phyloP scores from a whole-genome alignment of 345 rosid genomes.

The Theobroma cacao region DNA sequence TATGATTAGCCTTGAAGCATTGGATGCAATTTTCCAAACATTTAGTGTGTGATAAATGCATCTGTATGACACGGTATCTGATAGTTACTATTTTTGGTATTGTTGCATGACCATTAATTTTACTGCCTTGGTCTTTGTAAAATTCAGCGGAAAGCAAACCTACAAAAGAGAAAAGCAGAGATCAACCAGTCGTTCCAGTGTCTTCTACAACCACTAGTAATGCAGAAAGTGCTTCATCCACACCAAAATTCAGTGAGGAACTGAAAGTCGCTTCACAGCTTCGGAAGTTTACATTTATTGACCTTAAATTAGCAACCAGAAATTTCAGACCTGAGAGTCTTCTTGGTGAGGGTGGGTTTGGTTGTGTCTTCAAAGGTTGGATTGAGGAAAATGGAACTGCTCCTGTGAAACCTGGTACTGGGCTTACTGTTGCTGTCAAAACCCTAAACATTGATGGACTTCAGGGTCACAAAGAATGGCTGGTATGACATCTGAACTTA shows the following conservation, averaged over 20 bases:
- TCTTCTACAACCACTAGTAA: slow-evolving; percentile 42
- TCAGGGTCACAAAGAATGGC: slow-evolving; percentile 99
- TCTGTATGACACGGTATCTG: background rate
- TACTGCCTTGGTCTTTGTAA: slow-evolving; percentile 12
- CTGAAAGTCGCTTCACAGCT: slow-evolving; percentile 68
- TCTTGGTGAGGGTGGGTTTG: slow-evolving; percentile 92
- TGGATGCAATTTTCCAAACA: background rate
- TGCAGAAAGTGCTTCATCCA: slow-evolving; percentile 54
- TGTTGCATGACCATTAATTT: background rate
- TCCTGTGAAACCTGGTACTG: slow-evolving; percentile 88
- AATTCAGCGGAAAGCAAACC: slow-evolving; percentile 41
- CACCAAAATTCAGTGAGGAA: slow-evolving; percentile 64
- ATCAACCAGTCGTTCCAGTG: slow-evolving; percentile 41
- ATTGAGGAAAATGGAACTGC: slow-evolving; percentile 89
- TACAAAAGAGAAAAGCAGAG: slow-evolving; percentile 34
- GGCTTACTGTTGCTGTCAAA: slow-evolving; percentile 88
- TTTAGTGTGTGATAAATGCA: background rate
- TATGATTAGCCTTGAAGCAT: background rate
- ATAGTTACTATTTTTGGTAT: background rate
- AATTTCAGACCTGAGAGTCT: slow-evolving; percentile 86
- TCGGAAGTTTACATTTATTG: slow-evolving; percentile 63
- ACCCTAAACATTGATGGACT: slow-evolving; percentile 91
- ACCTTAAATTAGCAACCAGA: slow-evolving; percentile 74
- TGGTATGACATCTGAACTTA: slow-evolving; percentile 42
- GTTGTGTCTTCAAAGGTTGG: slow-evolving; percentile 96